These are phyloP conservation scores for Xylaria sp. DNA, from an alignment of 2,329 filamentous ascomycete species.

Conservation along the genomic window DNA sequence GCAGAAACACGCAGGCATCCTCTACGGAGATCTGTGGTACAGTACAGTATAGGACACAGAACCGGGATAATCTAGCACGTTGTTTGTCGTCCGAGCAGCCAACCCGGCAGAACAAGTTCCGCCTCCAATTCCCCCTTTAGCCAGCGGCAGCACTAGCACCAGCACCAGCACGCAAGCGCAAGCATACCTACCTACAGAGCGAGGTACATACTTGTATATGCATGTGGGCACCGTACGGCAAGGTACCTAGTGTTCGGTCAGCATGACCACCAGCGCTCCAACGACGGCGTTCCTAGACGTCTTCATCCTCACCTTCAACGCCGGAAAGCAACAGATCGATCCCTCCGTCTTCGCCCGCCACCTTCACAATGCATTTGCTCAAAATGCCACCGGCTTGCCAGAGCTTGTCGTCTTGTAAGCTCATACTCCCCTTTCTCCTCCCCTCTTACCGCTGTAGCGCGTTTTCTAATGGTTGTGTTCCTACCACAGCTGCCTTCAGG, in stretches of 20 bases:
- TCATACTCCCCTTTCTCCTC: background rate
- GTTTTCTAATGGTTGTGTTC: conserved; percentile 17
- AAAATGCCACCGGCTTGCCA: conserved; percentile 60
- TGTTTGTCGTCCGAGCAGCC: too few relatives aligned
- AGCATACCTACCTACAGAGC: too few relatives aligned
- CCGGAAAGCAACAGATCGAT: conserved; percentile 77
- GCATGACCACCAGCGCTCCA: background rate
- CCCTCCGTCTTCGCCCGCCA: conserved; percentile 76
- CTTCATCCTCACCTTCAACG: conserved; percentile 91
- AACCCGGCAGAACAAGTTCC: background rate
- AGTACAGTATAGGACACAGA: background rate
- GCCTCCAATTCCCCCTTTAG: background rate
- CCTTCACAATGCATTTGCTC: conserved; percentile 69
- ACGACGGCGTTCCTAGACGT: conserved; percentile 63
- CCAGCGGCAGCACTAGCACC: too few relatives aligned
- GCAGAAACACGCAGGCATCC: background rate
- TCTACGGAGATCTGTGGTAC: background rate
- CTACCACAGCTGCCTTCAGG: conserved; percentile 78
- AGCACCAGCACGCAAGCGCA: too few relatives aligned
- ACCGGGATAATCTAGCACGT: too few relatives aligned
- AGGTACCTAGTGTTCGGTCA: background rate
- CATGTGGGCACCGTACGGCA: background rate
- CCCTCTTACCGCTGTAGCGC: background rate
- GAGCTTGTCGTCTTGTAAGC: conserved; percentile 69
- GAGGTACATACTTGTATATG: too few relatives aligned